Conservation (phyloP, 352 stramenopile genomes). For the Phytophthora chlamydospora region DNA sequence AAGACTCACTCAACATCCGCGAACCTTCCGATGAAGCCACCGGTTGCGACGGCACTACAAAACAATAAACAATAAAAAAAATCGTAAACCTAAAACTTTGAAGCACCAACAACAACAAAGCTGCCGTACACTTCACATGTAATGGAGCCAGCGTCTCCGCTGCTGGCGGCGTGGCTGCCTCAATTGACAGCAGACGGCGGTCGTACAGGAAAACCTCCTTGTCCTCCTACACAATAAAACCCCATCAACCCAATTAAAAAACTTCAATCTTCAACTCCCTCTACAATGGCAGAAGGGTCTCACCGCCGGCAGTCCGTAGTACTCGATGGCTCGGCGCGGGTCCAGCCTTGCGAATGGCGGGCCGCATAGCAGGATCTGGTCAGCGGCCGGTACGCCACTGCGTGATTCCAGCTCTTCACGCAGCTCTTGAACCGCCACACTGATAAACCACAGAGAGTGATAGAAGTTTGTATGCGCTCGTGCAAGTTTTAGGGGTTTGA, state of each 20-base stretch:
- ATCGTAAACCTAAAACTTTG: neutral
- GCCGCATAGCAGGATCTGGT: conserved; percentile 85
- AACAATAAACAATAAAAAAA: conserved; percentile 7
- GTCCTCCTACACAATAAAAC: conserved; percentile 36
- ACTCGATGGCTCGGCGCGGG: conserved; percentile 65
- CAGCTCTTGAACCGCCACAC: conserved; percentile 71
- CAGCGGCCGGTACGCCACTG: conserved; percentile 62
- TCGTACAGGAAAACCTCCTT: conserved; percentile 88
- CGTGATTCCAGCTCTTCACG: conserved; percentile 60
- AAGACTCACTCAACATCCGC: conserved; percentile 77
- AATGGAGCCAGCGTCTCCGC: conserved; percentile 48
- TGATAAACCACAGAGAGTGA: conserved; percentile 19
- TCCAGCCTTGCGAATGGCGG: conserved; percentile 82
- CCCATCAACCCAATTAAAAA: neutral
- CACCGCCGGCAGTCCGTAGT: conserved; percentile 70
- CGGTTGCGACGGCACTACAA: conserved; percentile 62
- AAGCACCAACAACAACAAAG: conserved; percentile 6
- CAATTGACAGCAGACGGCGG: conserved; percentile 76
- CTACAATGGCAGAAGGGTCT: conserved; percentile 4
- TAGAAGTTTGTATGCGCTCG: conserved; percentile 17
- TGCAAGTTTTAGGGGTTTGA: conserved; percentile 20
- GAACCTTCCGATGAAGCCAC: conserved; percentile 69
- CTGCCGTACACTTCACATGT: conserved; percentile 43
- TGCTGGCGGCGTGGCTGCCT: conserved; percentile 42
- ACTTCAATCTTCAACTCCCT: neutral